A percentile compares a stretch with the other conserved stretches of the same genome.
These are phyloP conservation scores for Pseudocohnilembus persalinus DNA, from an alignment of 169 alveolate species.

Conservation along the genomic window DNA sequence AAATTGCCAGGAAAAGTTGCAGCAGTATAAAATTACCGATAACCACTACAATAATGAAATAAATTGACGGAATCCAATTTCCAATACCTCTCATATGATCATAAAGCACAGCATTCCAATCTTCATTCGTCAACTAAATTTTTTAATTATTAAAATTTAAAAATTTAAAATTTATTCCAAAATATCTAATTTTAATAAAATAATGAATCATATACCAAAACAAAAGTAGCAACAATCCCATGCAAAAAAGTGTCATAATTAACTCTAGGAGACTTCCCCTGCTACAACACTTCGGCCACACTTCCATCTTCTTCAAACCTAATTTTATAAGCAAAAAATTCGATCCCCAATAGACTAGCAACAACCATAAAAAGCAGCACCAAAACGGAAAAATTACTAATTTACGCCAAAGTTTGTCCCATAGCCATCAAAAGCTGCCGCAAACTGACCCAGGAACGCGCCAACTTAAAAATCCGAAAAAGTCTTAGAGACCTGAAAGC, in stretches of 20 bases:
- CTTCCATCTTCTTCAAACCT: not conserved
- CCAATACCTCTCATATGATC: conserved; percentile 32
- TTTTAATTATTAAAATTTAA: too few relatives aligned
- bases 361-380: conserved; percentile 48
- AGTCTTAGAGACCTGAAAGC: conserved; percentile 62
- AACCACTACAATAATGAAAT: conserved; percentile 45
- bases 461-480: conserved; percentile 57
- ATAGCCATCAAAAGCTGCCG: conserved; percentile 45
- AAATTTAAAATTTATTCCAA: too few relatives aligned
- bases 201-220: too few relatives aligned
- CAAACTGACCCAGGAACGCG: conserved; percentile 58
- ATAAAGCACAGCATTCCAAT: conserved; percentile 51
- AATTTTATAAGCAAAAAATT: conserved; percentile 55
- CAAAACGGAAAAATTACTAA: conserved; percentile 50
- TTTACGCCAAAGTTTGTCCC: conserved; percentile 46
- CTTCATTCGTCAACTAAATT: conserved; percentile 47
- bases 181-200: too few relatives aligned
- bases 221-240: conserved; percentile 42
- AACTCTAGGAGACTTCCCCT: conserved; percentile 7
- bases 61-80: conserved; percentile 38
- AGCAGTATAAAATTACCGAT: conserved; percentile 61
- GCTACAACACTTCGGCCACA: not conserved
- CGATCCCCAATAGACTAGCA: conserved; percentile 60
- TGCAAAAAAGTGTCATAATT: conserved; percentile 34
- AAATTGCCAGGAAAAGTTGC: conserved; percentile 56